phyloP scores from a whole-genome alignment of 164 flowering plant species.

The Saururus chinensis region DNA sequence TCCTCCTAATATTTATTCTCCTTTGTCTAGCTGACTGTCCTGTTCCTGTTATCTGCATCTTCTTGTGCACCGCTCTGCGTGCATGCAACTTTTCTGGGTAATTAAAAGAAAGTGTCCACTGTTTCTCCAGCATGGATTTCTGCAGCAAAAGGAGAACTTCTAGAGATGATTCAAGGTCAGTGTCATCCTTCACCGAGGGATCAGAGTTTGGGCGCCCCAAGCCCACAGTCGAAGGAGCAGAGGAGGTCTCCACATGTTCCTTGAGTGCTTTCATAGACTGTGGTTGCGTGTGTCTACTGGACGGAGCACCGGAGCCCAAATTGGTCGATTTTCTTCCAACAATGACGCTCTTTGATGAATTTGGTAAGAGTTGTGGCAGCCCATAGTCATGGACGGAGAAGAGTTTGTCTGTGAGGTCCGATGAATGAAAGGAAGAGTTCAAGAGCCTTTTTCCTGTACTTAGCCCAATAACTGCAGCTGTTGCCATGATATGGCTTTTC shows the following conservation, averaged over 20 bases:
- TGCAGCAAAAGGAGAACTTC: constrained; percentile 80
- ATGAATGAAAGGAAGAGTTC: constrained; percentile 50
- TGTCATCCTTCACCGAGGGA: constrained; percentile 26
- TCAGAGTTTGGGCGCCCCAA: constrained; percentile 21
- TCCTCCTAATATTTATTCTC: constrained; percentile 37
- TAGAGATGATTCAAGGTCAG: constrained; percentile 34
- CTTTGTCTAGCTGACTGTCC: constrained; percentile 81
- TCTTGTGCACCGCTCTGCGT: constrained; percentile 18
- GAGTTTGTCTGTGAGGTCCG: constrained; percentile 54
- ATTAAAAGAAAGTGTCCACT: constrained; percentile 70
- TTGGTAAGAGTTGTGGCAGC: constrained; percentile 18
- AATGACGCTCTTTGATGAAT: constrained; percentile 32
- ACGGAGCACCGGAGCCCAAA: constrained; percentile 30
- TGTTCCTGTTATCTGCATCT: constrained; percentile 43
- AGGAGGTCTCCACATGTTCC: constrained; percentile 36
- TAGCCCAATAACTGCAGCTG: constrained; percentile 70
- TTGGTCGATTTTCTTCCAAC: constrained; percentile 40
- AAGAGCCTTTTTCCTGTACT: constrained; percentile 69
- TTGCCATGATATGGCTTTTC: constrained; percentile 52
- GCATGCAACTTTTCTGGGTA: constrained; percentile 10
- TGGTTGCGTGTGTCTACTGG: constrained; percentile 16
- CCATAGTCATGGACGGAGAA: constrained; percentile 34
- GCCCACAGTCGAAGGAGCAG: constrained; percentile 24
- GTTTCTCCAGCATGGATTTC: constrained; percentile 89
- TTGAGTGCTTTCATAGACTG: constrained; percentile 54